Percentiles rank a stretch among this genome's conserved stretches.
Evolutionary conservation across 2,329 filamentous ascomycete species (phyloP).

Genomic region (Fusarium haematococcum): DNA sequence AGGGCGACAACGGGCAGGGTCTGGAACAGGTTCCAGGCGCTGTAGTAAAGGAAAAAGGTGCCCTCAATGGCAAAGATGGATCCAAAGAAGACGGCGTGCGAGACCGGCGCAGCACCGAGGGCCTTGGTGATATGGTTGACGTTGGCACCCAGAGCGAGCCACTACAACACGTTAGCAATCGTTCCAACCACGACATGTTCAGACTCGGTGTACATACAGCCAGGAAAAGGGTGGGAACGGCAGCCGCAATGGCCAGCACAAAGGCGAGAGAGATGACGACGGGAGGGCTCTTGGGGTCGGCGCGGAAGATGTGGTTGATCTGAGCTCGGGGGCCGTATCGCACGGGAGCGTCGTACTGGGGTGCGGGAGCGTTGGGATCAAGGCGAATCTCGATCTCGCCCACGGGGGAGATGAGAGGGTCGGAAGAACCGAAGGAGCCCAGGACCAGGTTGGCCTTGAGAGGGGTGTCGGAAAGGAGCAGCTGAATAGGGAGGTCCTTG

Average conservation of each 20-base stretch:
- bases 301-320: conserved; percentile 91
- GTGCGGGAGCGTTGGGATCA: conserved; percentile 70
- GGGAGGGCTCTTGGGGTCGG: conserved; percentile 83
- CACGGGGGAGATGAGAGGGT: conserved; percentile 73
- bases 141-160: conserved; percentile 86
- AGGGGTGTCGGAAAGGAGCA: conserved; percentile 75
- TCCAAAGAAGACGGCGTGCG: conserved; percentile 86
- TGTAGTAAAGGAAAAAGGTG: conserved; percentile 96
- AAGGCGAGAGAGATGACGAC: conserved; percentile 84
- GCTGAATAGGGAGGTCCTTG: conserved; percentile 88
- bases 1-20: conserved; percentile 78
- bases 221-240: conserved; percentile 79
- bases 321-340: conserved; percentile 87
- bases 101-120: conserved; percentile 78
- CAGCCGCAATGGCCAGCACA: conserved; percentile 75
- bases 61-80: conserved; percentile 90
- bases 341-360: conserved; percentile 73
- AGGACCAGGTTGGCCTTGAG: conserved; percentile 86
- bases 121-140: conserved; percentile 81
- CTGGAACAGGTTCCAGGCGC: conserved; percentile 91
- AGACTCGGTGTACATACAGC: conserved; percentile 63
- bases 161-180: conserved; percentile 63
- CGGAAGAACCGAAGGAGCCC: conserved; percentile 83
- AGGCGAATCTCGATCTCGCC: conserved; percentile 79
- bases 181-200: background rate